Base-by-base conservation (phyloP, 257 asterid genomes). In the Oldenlandia corymbosa region DNA sequence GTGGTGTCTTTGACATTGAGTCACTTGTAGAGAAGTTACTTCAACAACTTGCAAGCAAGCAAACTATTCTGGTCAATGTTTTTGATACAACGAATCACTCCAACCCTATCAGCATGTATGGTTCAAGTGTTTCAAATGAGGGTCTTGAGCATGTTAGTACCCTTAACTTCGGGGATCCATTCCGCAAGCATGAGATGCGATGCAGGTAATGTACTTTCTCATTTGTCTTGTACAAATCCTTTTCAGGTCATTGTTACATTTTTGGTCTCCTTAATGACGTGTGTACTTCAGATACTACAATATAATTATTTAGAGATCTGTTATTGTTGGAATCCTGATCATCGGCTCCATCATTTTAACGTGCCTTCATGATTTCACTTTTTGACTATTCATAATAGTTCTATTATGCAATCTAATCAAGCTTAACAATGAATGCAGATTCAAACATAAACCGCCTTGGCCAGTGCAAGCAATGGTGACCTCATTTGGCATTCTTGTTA, bases 21-120 rank as follows among this genome's bases (percentile, higher is more conserved):
- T 93, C 99, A 37, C 94, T 93, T 34, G 97, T 93, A 23, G 99
- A 93, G 81, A 93, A 93, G 79, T 79, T 93, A 61, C 99, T 93
- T 69, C 96, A 90, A 4, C 99, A 93, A 79, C 97, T 93, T 73
- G 97, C 99, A 21, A 87, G 99, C 84, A 85, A 93, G 66, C 99
- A 87, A 72, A 81, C 94, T 31, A 90, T 90, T 78, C 88, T 90
- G 7, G 99, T 93, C 59, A 87, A 84, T 60, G 99, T 93, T 57
- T 93, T 78, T 32, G 99, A 93, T 58, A 90, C 85, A 4, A 87
- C 92, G 42, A 78, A 93, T 73, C 20, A 64, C 75, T 83, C 91
- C 53, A 72, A 74, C 8, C 90, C 84, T 52, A 93, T 93, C 75
- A 90, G 97, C 81, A 93, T 93, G 99, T 90, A 93, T 20, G 96